These are phyloP conservation scores for Bruguiera sexangula DNA, from an alignment of 345 rosid species.

Conservation along the genomic window DNA sequence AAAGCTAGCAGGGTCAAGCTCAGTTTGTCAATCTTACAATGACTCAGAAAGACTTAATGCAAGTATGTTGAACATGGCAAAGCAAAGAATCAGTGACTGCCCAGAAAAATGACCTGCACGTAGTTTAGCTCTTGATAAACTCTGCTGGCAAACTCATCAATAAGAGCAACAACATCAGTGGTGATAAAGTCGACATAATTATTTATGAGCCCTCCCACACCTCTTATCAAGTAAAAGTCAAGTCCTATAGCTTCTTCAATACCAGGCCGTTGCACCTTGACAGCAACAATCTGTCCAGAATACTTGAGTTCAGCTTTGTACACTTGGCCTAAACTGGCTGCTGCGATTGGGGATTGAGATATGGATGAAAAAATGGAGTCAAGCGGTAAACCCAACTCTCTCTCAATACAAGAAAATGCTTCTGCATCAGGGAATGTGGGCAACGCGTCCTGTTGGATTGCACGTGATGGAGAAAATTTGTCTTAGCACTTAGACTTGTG, in stretches of 20 bases:
- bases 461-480: too few relatives aligned
- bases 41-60: not conserved
- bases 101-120: constrained; percentile 63
- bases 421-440: constrained; percentile 96
- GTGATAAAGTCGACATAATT: constrained; percentile 73
- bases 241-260: constrained; percentile 89
- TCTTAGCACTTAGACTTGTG: too few relatives aligned
- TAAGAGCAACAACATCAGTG: constrained; percentile 74
- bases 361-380: constrained; percentile 66
- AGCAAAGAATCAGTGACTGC: not conserved
- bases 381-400: constrained; percentile 65
- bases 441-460: constrained; percentile 67
- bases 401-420: constrained; percentile 87
- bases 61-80: not conserved
- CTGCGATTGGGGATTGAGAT: constrained; percentile 86
- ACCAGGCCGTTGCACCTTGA: constrained; percentile 91
- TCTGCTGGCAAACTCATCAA: constrained; percentile 89
- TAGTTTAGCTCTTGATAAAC: constrained; percentile 95
- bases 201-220: constrained; percentile 65
- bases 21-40: not conserved
- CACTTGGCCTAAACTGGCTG: constrained; percentile 97
- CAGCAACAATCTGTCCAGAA: constrained; percentile 81
- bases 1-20: constrained; percentile 1
- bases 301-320: constrained; percentile 84
- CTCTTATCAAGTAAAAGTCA: constrained; percentile 86